Conservation (phyloP, 805 yeast species). For the Yarrowia alimentaria region DNA sequence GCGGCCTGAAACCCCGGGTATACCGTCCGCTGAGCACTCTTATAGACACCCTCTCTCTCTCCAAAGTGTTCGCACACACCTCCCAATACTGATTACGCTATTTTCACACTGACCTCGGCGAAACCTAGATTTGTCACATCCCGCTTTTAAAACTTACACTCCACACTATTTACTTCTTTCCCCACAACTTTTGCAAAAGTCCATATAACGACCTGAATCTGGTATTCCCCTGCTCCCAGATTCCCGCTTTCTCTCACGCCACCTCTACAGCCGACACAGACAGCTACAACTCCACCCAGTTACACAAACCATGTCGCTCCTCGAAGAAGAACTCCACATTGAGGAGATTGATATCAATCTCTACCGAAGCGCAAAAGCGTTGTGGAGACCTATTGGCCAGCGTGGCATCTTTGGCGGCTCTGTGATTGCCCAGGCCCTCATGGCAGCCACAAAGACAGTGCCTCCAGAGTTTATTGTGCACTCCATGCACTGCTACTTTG, state of each 20-base stretch:
- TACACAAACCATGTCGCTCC: conserved; percentile 27
- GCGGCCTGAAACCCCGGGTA: too few relatives aligned
- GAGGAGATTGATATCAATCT: conserved; percentile 30
- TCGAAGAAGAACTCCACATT: conserved; percentile 29
- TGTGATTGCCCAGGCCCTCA: conserved; percentile 31
- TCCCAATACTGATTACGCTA: conserved; percentile 20
- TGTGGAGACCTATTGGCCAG: conserved; percentile 31
- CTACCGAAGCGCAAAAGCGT: conserved; percentile 27
- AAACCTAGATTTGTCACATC: conserved; percentile 4
- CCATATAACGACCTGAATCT: too few relatives aligned
- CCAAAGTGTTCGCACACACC: too few relatives aligned
- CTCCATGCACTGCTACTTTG: conserved; percentile 31
- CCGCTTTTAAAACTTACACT: too few relatives aligned
- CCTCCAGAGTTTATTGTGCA: conserved; percentile 28
- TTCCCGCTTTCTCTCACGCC: too few relatives aligned
- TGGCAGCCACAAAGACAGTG: conserved; percentile 30
- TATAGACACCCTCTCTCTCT: conserved; percentile 1
- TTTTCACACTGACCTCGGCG: conserved; percentile 25
- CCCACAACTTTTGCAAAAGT: neutral
- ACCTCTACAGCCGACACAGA: too few relatives aligned
- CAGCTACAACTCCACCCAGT: neutral
- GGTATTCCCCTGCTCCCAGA: too few relatives aligned
- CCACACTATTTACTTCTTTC: too few relatives aligned
- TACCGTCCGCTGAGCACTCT: too few relatives aligned
- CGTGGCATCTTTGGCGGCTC: conserved; percentile 31